Conservation (phyloP, 2,329 filamentous ascomycete genomes). For the Paracamarosporium sp. region DNA sequence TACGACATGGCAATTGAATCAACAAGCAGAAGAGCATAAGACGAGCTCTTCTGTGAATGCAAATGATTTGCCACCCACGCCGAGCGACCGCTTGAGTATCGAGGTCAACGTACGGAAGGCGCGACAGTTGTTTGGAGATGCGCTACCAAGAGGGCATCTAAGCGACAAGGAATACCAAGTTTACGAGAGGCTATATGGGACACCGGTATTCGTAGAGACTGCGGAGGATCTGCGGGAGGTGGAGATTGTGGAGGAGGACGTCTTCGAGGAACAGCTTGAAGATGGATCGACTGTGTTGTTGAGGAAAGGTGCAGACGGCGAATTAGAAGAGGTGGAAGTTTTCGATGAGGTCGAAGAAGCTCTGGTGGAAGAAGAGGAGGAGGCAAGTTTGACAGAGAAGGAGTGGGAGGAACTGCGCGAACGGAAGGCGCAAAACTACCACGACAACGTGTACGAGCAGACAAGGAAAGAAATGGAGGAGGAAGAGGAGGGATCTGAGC, state of each 20-base stretch:
- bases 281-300: slow-evolving; percentile 54
- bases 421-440: slow-evolving; percentile 37
- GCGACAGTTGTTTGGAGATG: slow-evolving; percentile 77
- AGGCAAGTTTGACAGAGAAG: slow-evolving; percentile 33
- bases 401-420: slow-evolving; percentile 45
- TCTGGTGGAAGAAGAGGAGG: slow-evolving; percentile 32
- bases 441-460: slow-evolving; percentile 48
- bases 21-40: slow-evolving; percentile 17
- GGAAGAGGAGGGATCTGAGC: slow-evolving; percentile 40
- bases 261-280: slow-evolving; percentile 38
- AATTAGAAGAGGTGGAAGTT: slow-evolving; percentile 66
- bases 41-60: slow-evolving; percentile 1
- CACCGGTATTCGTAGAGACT: slow-evolving; percentile 70
- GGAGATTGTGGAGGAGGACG: slow-evolving; percentile 56
- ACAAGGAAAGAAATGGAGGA: slow-evolving; percentile 51
- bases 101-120: slow-evolving; percentile 74
- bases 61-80: slow-evolving; percentile 12
- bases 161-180: slow-evolving; percentile 73
- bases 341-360: slow-evolving; percentile 39
- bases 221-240: slow-evolving; percentile 55
- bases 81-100: slow-evolving; percentile 44
- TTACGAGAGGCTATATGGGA: slow-evolving; percentile 82
- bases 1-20: slow-evolving; percentile 20
- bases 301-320: slow-evolving; percentile 62
- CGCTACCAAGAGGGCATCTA: slow-evolving; percentile 74